Conservation (phyloP, 768 basidiomycete species). For the Lentinula lateritia region DNA sequence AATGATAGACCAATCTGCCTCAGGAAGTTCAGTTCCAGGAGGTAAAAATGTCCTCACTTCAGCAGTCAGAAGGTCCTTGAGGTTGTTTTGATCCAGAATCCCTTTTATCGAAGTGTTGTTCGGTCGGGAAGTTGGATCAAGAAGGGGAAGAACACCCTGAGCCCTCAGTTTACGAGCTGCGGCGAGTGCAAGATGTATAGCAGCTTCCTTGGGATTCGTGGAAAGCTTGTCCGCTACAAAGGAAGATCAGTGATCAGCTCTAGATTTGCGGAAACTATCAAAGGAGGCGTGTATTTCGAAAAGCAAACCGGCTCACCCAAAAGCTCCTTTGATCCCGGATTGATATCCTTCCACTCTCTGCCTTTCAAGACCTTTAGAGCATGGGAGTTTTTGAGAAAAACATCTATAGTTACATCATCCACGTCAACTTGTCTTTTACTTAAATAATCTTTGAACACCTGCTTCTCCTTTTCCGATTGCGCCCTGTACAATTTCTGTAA, state of each 20-base stretch:
- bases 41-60: conserved; percentile 50
- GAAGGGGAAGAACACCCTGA: conserved; percentile 31
- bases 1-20: conserved; percentile 45
- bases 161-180: conserved; percentile 39
- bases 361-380: conserved; percentile 64
- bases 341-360: conserved; percentile 52
- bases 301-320: not conserved
- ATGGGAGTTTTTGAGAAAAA: conserved; percentile 79
- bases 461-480: conserved; percentile 68
- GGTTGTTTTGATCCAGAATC: not conserved
- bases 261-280: not conserved
- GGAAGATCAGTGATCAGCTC: conserved; percentile 5
- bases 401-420: conserved; percentile 52
- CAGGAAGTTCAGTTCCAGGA: conserved; percentile 41
- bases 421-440: conserved; percentile 24
- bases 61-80: conserved; percentile 29
- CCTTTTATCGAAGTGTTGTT: not conserved
- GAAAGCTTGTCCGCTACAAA: conserved; percentile 34
- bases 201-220: conserved; percentile 46
- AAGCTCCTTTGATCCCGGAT: conserved; percentile 21
- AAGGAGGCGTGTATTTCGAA: not conserved
- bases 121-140: conserved; percentile 23
- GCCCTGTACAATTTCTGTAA: conserved; percentile 83
- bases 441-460: conserved; percentile 44
- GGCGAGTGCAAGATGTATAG: conserved; percentile 71